These are phyloP conservation scores for Cystobasidiaceae sp. DNA, from an alignment of 1,284 basidiomycete genomes.

Conservation along the genomic window DNA sequence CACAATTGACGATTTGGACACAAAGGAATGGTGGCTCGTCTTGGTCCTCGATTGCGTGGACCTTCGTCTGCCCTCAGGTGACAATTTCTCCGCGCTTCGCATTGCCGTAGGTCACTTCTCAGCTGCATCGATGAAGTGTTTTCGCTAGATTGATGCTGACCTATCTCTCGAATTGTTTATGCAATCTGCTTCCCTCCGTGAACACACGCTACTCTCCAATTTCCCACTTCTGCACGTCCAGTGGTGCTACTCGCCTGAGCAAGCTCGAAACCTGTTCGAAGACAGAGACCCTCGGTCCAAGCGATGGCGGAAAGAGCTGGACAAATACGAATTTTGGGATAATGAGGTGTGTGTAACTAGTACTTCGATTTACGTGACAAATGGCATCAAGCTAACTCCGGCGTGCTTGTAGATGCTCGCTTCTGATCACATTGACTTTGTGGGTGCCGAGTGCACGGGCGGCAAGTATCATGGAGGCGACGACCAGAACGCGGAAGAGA, in stretches of 20 bases:
- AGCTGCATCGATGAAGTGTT: no score
- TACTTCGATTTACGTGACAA: no score
- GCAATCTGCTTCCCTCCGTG: no score
- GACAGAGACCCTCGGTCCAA: not conserved
- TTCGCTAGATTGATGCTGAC: no score
- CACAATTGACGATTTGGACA: not conserved
- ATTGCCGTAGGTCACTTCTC: not conserved
- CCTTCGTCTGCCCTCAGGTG: not conserved
- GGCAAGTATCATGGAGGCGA: not conserved
- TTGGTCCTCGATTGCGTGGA: conserved; percentile 3
- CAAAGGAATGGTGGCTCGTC: conserved; percentile 8
- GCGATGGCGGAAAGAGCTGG: not conserved
- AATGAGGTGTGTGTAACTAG: not conserved
- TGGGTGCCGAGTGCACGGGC: not conserved
- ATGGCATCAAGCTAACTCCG: not conserved
- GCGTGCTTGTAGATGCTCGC: not conserved
- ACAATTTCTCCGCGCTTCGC: not conserved
- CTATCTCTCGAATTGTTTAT: no score
- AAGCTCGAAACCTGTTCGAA: not conserved
- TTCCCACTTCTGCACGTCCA: no score
- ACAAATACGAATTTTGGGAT: not conserved
- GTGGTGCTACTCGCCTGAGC: conserved; percentile 12
- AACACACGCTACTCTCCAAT: no score
- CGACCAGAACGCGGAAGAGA: conserved; percentile 5
- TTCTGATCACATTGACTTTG: conserved; percentile 13